These are phyloP conservation scores for Aspergillus homomorphus DNA, from an alignment of 495 filamentous ascomycete genomes.

Conservation along the genomic window DNA sequence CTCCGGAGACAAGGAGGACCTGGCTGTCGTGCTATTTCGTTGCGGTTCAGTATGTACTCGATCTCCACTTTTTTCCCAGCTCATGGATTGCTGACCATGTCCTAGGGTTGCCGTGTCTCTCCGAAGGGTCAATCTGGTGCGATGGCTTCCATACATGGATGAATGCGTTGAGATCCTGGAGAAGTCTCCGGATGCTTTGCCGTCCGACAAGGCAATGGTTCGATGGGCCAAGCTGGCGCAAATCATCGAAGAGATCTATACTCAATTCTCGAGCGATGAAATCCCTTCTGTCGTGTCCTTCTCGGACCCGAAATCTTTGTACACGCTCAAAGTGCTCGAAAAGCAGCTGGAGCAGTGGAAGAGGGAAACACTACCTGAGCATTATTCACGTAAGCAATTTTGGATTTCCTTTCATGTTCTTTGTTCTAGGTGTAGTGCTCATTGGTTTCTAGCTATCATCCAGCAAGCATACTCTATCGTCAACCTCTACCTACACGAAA, in stretches of 20 bases:
- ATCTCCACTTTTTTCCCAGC: background rate
- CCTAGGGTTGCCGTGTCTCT: conserved; percentile 70
- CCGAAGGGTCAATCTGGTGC: conserved; percentile 75
- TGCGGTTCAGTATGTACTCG: conserved; percentile 47
- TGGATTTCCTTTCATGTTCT: no score
- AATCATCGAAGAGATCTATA: conserved; percentile 76
- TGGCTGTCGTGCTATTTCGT: conserved; percentile 84
- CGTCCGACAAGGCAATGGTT: conserved; percentile 68
- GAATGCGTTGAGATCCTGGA: conserved; percentile 77
- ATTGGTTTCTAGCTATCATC: conserved; percentile 23
- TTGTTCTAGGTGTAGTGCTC: background rate
- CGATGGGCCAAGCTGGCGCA: conserved; percentile 75
- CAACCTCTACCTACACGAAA: conserved; percentile 83
- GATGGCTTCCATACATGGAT: conserved; percentile 80
- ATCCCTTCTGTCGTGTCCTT: conserved; percentile 60
- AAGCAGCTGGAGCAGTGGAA: conserved; percentile 70
- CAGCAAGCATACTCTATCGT: conserved; percentile 46
- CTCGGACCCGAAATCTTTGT: conserved; percentile 69
- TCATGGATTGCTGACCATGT: conserved; percentile 52
- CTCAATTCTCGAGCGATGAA: conserved; percentile 76
- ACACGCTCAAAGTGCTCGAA: conserved; percentile 72
- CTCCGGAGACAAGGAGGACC: conserved; percentile 69
- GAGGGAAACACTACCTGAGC: conserved; percentile 47
- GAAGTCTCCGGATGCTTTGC: conserved; percentile 63
- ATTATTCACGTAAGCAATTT: conserved; percentile 28